phyloP scores from a whole-genome alignment of 306 rosid genomes.

The Rubus idaeus region DNA sequence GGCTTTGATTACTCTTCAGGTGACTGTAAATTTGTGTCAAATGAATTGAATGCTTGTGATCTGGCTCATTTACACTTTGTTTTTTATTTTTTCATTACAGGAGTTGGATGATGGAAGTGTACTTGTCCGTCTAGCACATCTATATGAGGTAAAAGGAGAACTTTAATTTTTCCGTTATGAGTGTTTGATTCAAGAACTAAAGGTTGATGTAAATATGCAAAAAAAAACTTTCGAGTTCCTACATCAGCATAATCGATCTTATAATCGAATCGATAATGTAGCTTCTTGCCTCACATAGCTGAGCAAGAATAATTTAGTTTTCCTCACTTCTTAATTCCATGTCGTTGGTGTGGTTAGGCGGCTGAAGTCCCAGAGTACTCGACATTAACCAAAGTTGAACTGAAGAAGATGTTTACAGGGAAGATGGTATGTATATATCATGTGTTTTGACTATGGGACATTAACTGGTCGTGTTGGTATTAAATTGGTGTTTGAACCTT shows the following conservation, averaged over 20 bases:
- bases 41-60: not conserved
- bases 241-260: no score
- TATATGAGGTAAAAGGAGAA: constrained; percentile 54
- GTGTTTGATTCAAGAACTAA: not conserved
- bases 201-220: not conserved
- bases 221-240: not conserved
- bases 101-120: constrained; percentile 69
- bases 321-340: constrained; percentile 3
- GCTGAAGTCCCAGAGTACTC: constrained; percentile 68
- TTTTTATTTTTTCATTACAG: constrained; percentile 33
- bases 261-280: not conserved
- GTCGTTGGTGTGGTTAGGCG: constrained; percentile 34
- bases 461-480: not conserved
- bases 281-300: not conserved
- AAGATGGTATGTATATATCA: constrained; percentile 49
- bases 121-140: constrained; percentile 77
- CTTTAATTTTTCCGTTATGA: not conserved
- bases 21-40: constrained; percentile 9
- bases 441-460: not conserved
- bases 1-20: constrained; percentile 89
- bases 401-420: constrained; percentile 62
- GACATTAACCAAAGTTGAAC: constrained; percentile 57
- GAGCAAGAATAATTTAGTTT: not conserved
- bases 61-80: not conserved
- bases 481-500: constrained; percentile 6